A percentile compares a stretch with the other conserved stretches of the same genome.
These are phyloP conservation scores for Phytophthora megakarya DNA, from an alignment of 352 stramenopile species.

Conservation along the genomic window DNA sequence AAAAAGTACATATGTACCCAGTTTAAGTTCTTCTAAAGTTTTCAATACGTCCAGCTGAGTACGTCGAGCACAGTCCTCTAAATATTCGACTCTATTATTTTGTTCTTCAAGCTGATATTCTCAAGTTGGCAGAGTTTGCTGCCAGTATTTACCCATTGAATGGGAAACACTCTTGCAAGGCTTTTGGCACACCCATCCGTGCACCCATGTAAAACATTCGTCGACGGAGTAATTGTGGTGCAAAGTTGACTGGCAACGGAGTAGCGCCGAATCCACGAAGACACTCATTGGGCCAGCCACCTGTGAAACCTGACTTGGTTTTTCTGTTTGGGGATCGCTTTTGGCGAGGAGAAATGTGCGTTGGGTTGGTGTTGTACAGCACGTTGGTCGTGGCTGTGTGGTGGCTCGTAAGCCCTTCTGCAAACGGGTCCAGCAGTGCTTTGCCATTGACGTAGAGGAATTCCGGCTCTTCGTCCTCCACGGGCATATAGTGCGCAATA, in stretches of 20 bases:
- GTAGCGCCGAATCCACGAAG: slow-evolving; percentile 50
- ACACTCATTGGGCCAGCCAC: slow-evolving; percentile 46
- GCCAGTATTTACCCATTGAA: slow-evolving; percentile 38
- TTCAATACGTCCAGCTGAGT: no score
- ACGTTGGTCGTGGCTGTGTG: slow-evolving; percentile 36
- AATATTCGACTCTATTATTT: neutral
- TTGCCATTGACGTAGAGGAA: slow-evolving; percentile 68
- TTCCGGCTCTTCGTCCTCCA: slow-evolving; percentile 37
- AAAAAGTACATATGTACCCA: no score
- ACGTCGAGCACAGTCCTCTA: no score
- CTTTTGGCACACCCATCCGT: slow-evolving; percentile 27
- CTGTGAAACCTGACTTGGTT: slow-evolving; percentile 25
- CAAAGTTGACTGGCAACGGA: slow-evolving; percentile 43
- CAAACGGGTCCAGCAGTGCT: slow-evolving; percentile 40
- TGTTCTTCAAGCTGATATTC: neutral
- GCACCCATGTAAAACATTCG: slow-evolving; percentile 51
- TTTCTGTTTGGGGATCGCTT: slow-evolving; percentile 28
- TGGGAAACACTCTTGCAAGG: slow-evolving; percentile 37
- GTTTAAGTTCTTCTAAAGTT: no score
- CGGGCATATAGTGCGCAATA: slow-evolving; percentile 43
- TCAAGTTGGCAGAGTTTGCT: no score
- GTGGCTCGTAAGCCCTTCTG: slow-evolving; percentile 26
- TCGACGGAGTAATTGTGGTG: slow-evolving; percentile 37
- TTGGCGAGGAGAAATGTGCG: slow-evolving; percentile 41
- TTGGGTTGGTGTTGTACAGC: slow-evolving; percentile 58